phyloP scores from a whole-genome alignment of 176 grass and related monocot species.

The Raddia distichophylla region DNA sequence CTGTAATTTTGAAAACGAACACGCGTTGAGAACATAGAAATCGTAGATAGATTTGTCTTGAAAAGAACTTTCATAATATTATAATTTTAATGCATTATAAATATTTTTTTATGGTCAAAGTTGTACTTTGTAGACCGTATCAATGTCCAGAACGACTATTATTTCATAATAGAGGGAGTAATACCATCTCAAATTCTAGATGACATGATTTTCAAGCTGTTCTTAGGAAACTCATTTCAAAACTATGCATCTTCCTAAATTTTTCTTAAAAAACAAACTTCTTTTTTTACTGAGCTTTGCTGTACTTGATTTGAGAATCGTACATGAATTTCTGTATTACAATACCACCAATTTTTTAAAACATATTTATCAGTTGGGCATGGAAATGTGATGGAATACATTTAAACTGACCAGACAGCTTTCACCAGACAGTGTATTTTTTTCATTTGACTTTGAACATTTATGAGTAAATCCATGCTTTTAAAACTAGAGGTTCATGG shows the following conservation, averaged over 20 bases:
- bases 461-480: neutral
- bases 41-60: too few relatives aligned
- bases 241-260: neutral
- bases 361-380: neutral
- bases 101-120: too few relatives aligned
- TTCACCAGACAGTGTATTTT: neutral
- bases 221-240: neutral
- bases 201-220: neutral
- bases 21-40: too few relatives aligned
- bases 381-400: neutral
- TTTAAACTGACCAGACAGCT: neutral
- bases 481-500: neutral
- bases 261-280: neutral
- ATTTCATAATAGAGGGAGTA: too few relatives aligned
- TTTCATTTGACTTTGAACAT: neutral
- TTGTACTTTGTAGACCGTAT: too few relatives aligned
- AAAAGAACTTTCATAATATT: too few relatives aligned
- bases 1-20: too few relatives aligned
- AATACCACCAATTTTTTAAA: neutral
- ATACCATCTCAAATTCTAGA: conserved; percentile 9
- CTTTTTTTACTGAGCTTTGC: neutral
- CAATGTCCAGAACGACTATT: too few relatives aligned
- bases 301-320: neutral
- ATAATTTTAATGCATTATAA: too few relatives aligned
- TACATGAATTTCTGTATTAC: neutral